phyloP scores from a whole-genome alignment of 2,329 filamentous ascomycete species.

The Fusarium oligoseptatum region DNA sequence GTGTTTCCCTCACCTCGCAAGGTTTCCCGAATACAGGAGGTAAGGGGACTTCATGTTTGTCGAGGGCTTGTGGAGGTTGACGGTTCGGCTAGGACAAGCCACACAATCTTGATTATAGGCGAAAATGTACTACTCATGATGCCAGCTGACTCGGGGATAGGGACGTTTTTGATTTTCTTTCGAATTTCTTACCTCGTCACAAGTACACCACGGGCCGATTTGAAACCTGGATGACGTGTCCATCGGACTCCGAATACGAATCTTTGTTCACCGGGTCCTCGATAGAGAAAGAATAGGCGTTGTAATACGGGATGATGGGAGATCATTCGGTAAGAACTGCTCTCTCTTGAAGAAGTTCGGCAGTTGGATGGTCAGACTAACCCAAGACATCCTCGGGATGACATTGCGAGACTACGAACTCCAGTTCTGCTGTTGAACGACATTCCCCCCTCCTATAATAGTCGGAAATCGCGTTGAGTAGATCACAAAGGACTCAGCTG shows the following conservation, averaged over 20 bases:
- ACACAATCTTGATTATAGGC: slow-evolving; percentile 21
- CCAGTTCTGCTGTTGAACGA: background rate
- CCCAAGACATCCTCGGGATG: background rate
- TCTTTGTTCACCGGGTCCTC: background rate
- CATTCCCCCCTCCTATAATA: background rate
- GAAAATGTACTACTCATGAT: slow-evolving; percentile 14
- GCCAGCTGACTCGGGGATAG: background rate
- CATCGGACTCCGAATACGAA: background rate
- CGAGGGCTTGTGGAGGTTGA: background rate
- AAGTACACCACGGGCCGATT: slow-evolving; percentile 11
- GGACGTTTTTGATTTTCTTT: background rate
- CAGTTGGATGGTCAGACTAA: background rate
- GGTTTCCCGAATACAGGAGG: slow-evolving; percentile 5
- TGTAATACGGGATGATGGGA: background rate
- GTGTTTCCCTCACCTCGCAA: slow-evolving; percentile 29
- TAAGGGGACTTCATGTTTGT: background rate
- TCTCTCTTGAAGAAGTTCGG: background rate
- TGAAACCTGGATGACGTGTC: background rate
- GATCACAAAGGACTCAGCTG: background rate
- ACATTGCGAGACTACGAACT: too few relatives aligned
- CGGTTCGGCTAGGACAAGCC: background rate
- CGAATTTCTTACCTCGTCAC: background rate
- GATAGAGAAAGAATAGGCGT: background rate
- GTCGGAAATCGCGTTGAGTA: background rate
- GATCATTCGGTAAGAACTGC: slow-evolving; percentile 1